Evolutionary conservation across 1,284 basidiomycete species (phyloP), one percentile per base, ranked within the genome.

Genomic region (Peniophora sp.): DNA sequence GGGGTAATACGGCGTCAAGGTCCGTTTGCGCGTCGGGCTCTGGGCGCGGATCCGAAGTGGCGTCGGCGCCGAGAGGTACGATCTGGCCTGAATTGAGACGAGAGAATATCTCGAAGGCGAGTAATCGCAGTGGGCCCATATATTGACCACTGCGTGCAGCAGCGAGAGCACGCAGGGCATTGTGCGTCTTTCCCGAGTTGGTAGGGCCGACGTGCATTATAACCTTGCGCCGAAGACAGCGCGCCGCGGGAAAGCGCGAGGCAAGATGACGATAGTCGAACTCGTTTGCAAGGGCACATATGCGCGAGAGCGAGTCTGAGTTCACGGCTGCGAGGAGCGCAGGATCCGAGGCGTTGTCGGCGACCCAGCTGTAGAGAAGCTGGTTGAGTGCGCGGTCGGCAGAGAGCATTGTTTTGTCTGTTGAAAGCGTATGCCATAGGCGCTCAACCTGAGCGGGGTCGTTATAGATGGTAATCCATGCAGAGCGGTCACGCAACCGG

Each of bases 151-250:
- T 74, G 1, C 69, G 61, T 0, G 93, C 84, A 1, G 81, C 79
- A 1, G 92, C 89, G 1, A 99, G 77, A 0, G 94, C 91, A 45
- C 92, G 84, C 12, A 99, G 73, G 0, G 95, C 96, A 60, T 89
- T 86, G 65, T 98, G 87, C 0, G 95, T 99, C 71, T 99, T 99
- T 39, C 96, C 96, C 53, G 90, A 93, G 69, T 99, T 99, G 32
- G 96, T 99, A 0, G 96, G 96, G 0, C 96, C 96, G 52, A 99
- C 92, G 63, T 99, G 96, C 71, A 99, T 85, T 65, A 96, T 89
- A 57, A 98, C 74, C 60, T 86, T 87, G n/a, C 96, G 80, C 8
- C 75, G 78, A 52, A 45, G 58, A 3, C 50, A 52, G 16, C 81
- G 74, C 0, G 81, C 71, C 0, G 38, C 1, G 0, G 64, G 56